Evolutionary conservation across 2,329 filamentous ascomycete species (phyloP).

Genomic region (Rhinocladiella mackenziei): DNA sequence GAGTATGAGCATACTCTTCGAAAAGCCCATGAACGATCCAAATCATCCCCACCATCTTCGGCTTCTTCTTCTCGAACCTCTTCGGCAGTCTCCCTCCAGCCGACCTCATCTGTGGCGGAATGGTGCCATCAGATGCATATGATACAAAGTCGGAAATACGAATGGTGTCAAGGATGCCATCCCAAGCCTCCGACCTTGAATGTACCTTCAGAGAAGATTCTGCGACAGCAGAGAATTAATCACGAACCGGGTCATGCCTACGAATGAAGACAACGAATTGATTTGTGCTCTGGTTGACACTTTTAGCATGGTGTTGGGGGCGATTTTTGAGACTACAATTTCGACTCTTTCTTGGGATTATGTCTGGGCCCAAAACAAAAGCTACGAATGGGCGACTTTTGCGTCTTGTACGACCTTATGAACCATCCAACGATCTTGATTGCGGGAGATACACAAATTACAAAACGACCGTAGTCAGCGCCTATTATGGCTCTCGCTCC

Average conservation of each 20-base stretch:
- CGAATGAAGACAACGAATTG: constrained; percentile 9
- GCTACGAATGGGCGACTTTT: too few relatives aligned
- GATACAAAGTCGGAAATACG: constrained; percentile 26
- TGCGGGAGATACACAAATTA: neutral
- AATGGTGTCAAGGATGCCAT: constrained; percentile 28
- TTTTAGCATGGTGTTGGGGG: constrained; percentile 26
- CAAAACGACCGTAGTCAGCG: too few relatives aligned
- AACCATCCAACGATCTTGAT: neutral
- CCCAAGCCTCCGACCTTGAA: constrained; percentile 14
- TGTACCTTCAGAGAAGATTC: constrained; percentile 19
- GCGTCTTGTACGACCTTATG: too few relatives aligned
- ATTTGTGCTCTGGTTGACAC: neutral
- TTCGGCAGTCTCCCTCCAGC: constrained; percentile 22
- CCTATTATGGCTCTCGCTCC: constrained; percentile 1
- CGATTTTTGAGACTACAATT: constrained; percentile 5
- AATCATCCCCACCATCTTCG: constrained; percentile 11
- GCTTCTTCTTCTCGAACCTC: constrained; percentile 21
- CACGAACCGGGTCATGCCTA: constrained; percentile 22
- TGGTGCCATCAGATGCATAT: constrained; percentile 30
- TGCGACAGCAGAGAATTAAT: constrained; percentile 13
- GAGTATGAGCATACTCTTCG: constrained; percentile 16
- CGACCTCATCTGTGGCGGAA: constrained; percentile 24
- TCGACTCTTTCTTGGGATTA: neutral
- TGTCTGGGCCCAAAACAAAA: too few relatives aligned
- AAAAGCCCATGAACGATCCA: constrained; percentile 4